Evolutionary conservation across 352 stramenopile genomes (phyloP).

Genomic region (Globisporangium camurandrum): DNA sequence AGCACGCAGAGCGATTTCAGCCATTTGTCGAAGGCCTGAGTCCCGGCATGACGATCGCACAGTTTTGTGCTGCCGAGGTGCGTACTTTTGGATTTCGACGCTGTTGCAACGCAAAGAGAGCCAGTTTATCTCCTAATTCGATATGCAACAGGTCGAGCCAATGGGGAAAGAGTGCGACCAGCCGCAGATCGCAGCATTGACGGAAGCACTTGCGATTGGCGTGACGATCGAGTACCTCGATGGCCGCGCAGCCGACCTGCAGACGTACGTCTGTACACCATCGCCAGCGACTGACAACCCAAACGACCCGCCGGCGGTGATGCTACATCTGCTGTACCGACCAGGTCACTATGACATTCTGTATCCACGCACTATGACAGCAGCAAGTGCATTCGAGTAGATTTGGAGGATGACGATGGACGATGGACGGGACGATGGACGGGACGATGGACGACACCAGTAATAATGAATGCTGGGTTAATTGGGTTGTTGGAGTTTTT

Average conservation of each 20-base stretch:
- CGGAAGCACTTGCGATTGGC: constrained; percentile 81
- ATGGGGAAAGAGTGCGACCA: constrained; percentile 93
- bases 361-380: constrained; percentile 41
- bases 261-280: constrained; percentile 67
- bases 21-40: constrained; percentile 86
- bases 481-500: no score
- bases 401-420: not conserved
- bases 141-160: constrained; percentile 73
- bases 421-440: no score
- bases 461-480: no score
- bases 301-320: constrained; percentile 5
- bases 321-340: constrained; percentile 88
- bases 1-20: constrained; percentile 80
- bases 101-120: not conserved
- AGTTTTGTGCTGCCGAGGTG: constrained; percentile 80
- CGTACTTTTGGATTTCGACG: not conserved
- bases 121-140: not conserved
- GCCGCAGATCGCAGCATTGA: constrained; percentile 89
- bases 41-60: constrained; percentile 67
- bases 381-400: not conserved
- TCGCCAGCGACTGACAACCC: constrained; percentile 9
- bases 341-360: constrained; percentile 95
- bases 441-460: no score
- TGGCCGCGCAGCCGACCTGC: constrained; percentile 51
- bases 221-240: constrained; percentile 94